Evolutionary conservation across 1,284 basidiomycete species (phyloP).

Genomic region (Melampsora larici-populina): DNA sequence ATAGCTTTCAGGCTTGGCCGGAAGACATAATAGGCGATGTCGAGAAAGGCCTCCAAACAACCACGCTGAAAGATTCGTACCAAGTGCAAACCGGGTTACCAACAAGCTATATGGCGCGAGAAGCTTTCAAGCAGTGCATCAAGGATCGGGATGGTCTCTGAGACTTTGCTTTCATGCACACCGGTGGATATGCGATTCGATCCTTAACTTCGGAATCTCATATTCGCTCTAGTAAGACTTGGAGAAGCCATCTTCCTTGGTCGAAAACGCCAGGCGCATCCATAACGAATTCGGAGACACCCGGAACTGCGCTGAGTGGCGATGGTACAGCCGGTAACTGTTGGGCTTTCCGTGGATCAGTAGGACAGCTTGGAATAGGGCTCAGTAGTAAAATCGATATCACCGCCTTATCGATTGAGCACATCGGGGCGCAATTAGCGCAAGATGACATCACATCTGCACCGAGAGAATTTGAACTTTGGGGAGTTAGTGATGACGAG

Average conservation of each 20-base stretch:
- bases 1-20: no score
- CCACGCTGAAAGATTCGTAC: no score
- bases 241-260: conserved; percentile 44
- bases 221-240: conserved; percentile 60
- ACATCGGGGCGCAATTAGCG: no score
- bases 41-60: no score
- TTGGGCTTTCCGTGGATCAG: no score
- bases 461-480: conserved; percentile 79
- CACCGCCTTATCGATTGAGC: no score
- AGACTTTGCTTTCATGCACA: conserved; percentile 81
- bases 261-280: conserved; percentile 56
- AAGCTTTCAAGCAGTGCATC: conserved; percentile 63
- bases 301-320: conserved; percentile 78
- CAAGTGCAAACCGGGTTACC: no score
- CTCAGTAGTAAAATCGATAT: no score
- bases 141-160: no score
- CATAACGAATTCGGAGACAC: conserved; percentile 61
- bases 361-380: no score
- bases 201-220: conserved; percentile 73
- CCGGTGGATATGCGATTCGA: conserved; percentile 75
- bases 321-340: conserved; percentile 77
- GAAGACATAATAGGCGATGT: no score
- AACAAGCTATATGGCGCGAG: conserved; percentile 25
- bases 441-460: conserved; percentile 67
- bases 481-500: conserved; percentile 74